Conservation (phyloP, 2,329 filamentous ascomycete species). For the Fusarium solani-melongenae region DNA sequence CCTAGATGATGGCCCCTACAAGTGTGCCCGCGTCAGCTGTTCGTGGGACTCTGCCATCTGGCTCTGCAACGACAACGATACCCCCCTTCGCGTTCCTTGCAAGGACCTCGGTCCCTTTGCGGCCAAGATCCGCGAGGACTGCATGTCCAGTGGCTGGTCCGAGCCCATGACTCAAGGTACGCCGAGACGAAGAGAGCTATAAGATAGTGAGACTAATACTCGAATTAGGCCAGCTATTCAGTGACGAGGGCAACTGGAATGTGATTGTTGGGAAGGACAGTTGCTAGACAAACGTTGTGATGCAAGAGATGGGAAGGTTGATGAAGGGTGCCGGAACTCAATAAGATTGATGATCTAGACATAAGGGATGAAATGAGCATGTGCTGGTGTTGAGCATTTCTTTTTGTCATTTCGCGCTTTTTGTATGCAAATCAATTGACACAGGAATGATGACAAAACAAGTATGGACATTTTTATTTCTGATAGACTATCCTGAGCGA, state of each 20-base stretch:
- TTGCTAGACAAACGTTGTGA: not conserved
- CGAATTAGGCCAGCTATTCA: not conserved
- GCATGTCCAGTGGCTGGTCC: not conserved
- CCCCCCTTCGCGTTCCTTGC: not conserved
- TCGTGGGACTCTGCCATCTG: conserved; percentile 11
- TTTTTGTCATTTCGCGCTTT: not conserved
- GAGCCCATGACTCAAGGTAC: conserved; percentile 5
- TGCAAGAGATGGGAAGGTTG: not conserved
- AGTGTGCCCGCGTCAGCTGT: conserved; percentile 8
- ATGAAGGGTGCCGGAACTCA: not conserved
- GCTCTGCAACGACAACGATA: conserved; percentile 12
- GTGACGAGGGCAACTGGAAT: not conserved
- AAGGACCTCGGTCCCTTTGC: not conserved
- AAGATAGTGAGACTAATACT: not conserved
- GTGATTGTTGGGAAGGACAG: conserved; percentile 1
- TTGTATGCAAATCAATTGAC: not conserved
- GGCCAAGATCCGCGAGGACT: not conserved
- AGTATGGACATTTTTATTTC: not conserved
- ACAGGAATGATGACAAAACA: not conserved
- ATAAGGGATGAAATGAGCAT: not conserved
- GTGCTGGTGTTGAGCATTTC: not conserved
- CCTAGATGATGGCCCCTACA: conserved; percentile 1
- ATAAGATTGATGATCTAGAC: not conserved
- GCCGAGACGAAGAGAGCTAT: rapidly evolving
- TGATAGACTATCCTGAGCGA: no score